Evolutionary conservation across 352 stramenopile genomes (phyloP), one percentile per base, ranked within the genome.

Genomic region (Aphanomyces euteiches): DNA sequence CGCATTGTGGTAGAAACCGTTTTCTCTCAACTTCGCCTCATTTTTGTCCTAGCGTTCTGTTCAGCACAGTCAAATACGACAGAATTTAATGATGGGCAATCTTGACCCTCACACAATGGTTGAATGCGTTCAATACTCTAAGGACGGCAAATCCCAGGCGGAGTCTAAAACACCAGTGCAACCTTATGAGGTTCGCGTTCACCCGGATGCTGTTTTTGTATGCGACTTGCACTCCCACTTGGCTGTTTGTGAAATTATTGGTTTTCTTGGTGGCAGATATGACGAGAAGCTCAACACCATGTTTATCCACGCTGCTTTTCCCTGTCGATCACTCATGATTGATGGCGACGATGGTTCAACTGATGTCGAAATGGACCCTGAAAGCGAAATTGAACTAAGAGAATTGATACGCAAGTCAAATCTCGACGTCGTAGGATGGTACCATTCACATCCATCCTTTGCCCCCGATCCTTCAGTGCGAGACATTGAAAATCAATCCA

Each of bases 281-380:
- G 83, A 97, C 67, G 75, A 82, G 68, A 72, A 36, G 5, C 86
- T 78, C 15, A 91, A 92, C 57, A 96, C 77, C 2, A 74, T 98
- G 65, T 95, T 93, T 69, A 92, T 98, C 45, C 90, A 98, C 79
- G 90, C 89, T 19, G 90, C 95, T 6, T 98, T 98, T 75, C 95
- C 95, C 5, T 98, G 95, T 72, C 87, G 89, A 13, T 93, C 90
- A 19, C 84, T 95, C 15, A 79, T 88, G 67, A 93, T 96, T 73
- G 78, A 90, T 56, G 92, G 94, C 17, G 84, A 96, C 56, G 87
- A 96, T 73, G 93, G 93, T 6, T 85, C 85, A 21, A 98, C 92
- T 21, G 95, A 98, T 73, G 94, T 98, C 6, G 95, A 98, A 69
- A 98, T 98, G 91, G 93, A 98, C 71, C 93, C 95, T 7, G 89